These are phyloP conservation scores for Phytopythium litorale DNA, from an alignment of 352 stramenopile species.

Conservation along the genomic window DNA sequence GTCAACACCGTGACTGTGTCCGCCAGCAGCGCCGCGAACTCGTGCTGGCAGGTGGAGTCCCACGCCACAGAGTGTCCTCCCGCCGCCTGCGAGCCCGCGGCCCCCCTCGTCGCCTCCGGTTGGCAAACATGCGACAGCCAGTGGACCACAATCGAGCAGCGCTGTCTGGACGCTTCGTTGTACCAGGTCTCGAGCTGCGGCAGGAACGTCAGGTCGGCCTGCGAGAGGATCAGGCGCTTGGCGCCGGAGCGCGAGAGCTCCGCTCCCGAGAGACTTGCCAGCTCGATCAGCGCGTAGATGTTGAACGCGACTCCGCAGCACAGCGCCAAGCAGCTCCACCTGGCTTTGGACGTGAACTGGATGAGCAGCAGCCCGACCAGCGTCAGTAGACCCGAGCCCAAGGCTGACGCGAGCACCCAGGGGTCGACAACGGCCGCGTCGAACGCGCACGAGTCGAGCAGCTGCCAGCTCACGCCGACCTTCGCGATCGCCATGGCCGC, in stretches of 20 bases:
- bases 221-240: neutral
- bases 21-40: slow-evolving; percentile 18
- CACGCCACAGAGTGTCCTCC: slow-evolving; percentile 3
- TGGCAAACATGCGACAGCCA: slow-evolving; percentile 30
- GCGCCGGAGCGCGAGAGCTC: neutral
- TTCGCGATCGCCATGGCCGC: neutral
- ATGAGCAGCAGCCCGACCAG: neutral
- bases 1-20: slow-evolving; percentile 11
- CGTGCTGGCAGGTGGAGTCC: slow-evolving; percentile 17
- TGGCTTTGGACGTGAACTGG: neutral
- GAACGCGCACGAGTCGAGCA: neutral
- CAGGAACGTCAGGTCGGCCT: neutral
- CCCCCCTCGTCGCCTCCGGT: neutral
- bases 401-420: neutral
- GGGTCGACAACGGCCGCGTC: neutral
- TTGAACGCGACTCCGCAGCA: neutral
- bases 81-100: neutral
- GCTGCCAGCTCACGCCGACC: neutral
- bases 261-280: neutral
- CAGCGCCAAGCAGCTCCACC: neutral
- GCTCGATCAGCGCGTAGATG: neutral
- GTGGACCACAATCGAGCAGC: slow-evolving; percentile 17
- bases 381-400: neutral
- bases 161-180: slow-evolving; percentile 15
- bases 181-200: slow-evolving; percentile 10